Evolutionary conservation across 441 rosid genomes (phyloP).

Genomic region (Corymbia calophylla): DNA sequence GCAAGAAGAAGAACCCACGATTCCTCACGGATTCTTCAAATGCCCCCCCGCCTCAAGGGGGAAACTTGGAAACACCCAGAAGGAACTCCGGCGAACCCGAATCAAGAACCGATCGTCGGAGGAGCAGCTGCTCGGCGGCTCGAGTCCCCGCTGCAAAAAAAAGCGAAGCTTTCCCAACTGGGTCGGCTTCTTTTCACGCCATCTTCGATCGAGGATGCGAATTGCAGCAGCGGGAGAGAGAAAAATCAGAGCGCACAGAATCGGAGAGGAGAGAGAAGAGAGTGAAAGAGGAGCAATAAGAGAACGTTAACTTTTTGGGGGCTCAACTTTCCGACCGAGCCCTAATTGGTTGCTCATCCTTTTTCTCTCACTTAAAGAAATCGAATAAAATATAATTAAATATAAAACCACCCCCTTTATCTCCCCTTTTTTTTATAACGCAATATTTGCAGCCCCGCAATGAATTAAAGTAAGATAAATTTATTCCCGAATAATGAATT

Average conservation of each 20-base stretch:
- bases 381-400: neutral
- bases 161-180: neutral
- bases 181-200: neutral
- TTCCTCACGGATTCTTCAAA: neutral
- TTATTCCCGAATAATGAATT: neutral
- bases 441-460: neutral
- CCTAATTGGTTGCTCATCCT: conserved; percentile 11
- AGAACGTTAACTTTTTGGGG: conserved; percentile 10
- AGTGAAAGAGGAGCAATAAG: neutral
- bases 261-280: neutral
- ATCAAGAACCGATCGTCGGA: neutral
- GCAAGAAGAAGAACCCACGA: neutral
- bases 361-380: conserved; percentile 3
- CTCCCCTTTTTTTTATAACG: neutral
- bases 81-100: neutral
- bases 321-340: conserved; percentile 28
- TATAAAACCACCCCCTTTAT: neutral
- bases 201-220: neutral
- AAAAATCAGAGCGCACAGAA: neutral
- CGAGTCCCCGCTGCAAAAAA: neutral
- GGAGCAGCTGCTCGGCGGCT: neutral
- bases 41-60: neutral
- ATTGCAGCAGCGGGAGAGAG: neutral
- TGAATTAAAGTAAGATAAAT: neutral
- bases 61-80: neutral